Percentiles rank a stretch among this genome's conserved stretches.
These are phyloP conservation scores for Talaromyces sp. DNA, from an alignment of 2,329 filamentous ascomycete species.

Conservation along the genomic window DNA sequence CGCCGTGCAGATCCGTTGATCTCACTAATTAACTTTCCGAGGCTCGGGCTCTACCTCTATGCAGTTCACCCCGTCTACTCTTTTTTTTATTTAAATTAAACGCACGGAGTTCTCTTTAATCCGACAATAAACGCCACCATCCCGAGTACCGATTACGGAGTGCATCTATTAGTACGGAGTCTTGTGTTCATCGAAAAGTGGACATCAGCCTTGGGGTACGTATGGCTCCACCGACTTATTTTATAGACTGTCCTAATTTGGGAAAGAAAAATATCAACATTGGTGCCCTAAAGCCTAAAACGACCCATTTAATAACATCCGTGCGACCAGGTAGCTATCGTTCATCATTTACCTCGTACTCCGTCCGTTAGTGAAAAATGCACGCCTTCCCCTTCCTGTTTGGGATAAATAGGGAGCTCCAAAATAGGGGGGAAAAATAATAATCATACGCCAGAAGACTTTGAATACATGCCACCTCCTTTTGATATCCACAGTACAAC, in stretches of 20 bases:
- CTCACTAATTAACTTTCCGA: neutral
- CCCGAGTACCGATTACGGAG: neutral
- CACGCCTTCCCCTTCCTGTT: neutral
- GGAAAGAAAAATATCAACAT: neutral
- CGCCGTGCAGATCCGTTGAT: neutral
- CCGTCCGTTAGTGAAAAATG: neutral
- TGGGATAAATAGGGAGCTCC: neutral
- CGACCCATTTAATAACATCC: neutral
- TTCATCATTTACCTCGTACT: neutral
- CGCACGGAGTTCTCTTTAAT: neutral
- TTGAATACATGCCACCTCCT: neutral
- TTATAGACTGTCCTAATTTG: neutral
- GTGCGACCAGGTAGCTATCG: neutral
- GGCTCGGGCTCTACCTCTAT: neutral
- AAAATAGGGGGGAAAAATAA: neutral
- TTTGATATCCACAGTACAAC: neutral
- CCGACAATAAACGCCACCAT: neutral
- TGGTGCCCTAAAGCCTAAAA: neutral
- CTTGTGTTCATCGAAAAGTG: neutral
- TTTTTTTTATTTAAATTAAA: neutral
- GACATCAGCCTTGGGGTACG: neutral
- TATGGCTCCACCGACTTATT: neutral
- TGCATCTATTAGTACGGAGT: no score
- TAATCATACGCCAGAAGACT: neutral
- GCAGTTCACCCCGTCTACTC: neutral